Evolutionary conservation across 345 rosid species (phyloP).

Genomic region (Crucihimalaya himalaica): DNA sequence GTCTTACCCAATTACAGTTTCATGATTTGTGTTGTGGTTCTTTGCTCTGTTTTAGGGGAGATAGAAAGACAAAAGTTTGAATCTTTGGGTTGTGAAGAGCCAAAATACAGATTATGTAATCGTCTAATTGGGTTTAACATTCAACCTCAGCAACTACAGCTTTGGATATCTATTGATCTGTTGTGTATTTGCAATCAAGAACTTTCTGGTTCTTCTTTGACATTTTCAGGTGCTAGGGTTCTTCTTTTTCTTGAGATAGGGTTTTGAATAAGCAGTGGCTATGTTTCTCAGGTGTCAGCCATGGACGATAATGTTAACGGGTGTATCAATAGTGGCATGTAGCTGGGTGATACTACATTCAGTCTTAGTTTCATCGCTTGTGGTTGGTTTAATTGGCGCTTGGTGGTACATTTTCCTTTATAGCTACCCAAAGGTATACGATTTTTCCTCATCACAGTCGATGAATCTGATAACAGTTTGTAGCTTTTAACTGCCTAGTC

Average conservation of each 20-base stretch:
- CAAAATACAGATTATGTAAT: neutral
- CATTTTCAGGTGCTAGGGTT: neutral
- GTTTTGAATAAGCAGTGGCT: neutral
- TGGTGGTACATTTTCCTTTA: slow-evolving; percentile 96
- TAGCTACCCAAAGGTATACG: slow-evolving; percentile 78
- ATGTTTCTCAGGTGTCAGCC: slow-evolving; percentile 81
- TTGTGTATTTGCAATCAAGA: neutral
- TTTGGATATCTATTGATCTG: neutral
- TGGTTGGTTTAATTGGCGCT: slow-evolving; percentile 45
- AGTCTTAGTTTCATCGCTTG: slow-evolving; percentile 50
- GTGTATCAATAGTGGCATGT: slow-evolving; percentile 52
- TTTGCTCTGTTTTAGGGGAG: neutral
- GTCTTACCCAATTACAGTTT: neutral
- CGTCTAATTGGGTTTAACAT: neutral
- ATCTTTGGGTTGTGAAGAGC: neutral
- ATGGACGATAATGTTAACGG: slow-evolving; percentile 84
- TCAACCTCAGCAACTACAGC: neutral
- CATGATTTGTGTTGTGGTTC: neutral
- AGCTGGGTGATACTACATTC: slow-evolving; percentile 81
- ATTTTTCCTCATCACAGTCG: neutral
- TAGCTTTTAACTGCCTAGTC: no score
- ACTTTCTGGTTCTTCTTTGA: neutral
- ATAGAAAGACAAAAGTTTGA: neutral
- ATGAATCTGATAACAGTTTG: neutral
- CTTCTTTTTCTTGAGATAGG: neutral